Base-by-base conservation (phyloP, 2,329 filamentous ascomycete genomes). In the Calcarisporium arbuscula region DNA sequence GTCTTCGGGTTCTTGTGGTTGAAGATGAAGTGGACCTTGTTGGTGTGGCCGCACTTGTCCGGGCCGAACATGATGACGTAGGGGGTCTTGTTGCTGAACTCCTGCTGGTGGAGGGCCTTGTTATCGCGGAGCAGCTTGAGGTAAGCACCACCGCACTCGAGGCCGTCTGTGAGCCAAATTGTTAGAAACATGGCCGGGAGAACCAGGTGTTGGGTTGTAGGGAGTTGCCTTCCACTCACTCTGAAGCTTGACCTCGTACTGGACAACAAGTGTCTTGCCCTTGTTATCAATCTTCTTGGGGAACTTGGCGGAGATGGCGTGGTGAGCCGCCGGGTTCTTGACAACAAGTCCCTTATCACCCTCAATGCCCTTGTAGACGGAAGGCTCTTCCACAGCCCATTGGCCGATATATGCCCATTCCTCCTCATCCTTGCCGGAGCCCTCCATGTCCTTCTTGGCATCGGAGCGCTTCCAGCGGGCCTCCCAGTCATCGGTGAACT, bases 1-100 rank as follows among this genome's bases (percentile, higher is more conserved):
- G 88, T 95, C 85, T 95, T 95, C 60, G 92, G 92, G 80, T 96
- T 98, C 85, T 96, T 98, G 84, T 98, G 92, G 69, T 94, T 92
- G 80, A 98, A 94, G 65, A 98, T 98, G 72, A 98, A 95, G 67
- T 80, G 76, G 34, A 94, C 85, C 83, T 96, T 96, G 82, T 98
- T 98, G 65, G 87, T 96, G 61, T 87, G 78, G 64, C 92, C 92
- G 64, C 92, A 98, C 82, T 96, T 96, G 74, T 98, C 92, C 53
- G 92, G 92, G 50, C 92, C 92, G 61, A 98, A 98, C 92, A 98
- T 98, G 76, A 98, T 94, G 51, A 98, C 85, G 61, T 98, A 98
- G 31, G 92, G 92, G 28, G 90, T 95, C 43, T 83, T 80, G 69
- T 98, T 96, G 64, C 85, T 87, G 74, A 98, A 98, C 72, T 98